These are phyloP conservation scores for Fragilariopsis cylindrus DNA, from an alignment of 108 stramenopile genomes.

Conservation along the genomic window DNA sequence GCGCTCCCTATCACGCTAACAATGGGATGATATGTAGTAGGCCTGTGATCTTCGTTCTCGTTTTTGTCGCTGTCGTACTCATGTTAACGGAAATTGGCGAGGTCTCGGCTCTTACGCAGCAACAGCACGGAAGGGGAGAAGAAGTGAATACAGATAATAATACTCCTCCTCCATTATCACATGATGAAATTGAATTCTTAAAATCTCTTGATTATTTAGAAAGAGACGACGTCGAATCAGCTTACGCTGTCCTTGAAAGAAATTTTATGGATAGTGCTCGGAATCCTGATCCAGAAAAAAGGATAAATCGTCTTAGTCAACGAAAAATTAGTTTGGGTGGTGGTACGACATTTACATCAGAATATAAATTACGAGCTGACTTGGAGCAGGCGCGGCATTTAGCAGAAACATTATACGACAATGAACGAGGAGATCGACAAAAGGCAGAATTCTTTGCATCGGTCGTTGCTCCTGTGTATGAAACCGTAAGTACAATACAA, in stretches of 20 bases:
- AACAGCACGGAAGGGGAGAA: background rate
- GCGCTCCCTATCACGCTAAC: conserved; percentile 10
- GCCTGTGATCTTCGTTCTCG: background rate
- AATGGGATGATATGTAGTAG: background rate
- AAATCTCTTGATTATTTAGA: conserved; percentile 33
- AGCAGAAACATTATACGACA: conserved; percentile 23
- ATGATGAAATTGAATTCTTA: conserved; percentile 12
- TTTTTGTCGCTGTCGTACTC: background rate
- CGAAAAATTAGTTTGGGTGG: conserved; percentile 50
- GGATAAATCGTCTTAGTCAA: conserved; percentile 32
- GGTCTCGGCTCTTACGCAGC: background rate
- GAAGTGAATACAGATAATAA: background rate
- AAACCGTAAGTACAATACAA: background rate
- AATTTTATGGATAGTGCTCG: conserved; percentile 45
- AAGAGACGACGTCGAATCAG: conserved; percentile 55
- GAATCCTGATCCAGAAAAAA: conserved; percentile 27
- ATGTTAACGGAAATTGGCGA: background rate
- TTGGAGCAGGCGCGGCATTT: conserved; percentile 60
- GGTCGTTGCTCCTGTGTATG: conserved; percentile 45
- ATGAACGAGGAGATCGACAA: conserved; percentile 23
- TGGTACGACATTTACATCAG: conserved; percentile 58
- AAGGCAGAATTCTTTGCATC: conserved; percentile 38
- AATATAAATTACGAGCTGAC: conserved; percentile 58
- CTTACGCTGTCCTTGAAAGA: conserved; percentile 55
- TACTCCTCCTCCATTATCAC: conserved; percentile 1